These are phyloP conservation scores for sunflower (Helianthus annuus) DNA, from an alignment of 129 eudicot species.

Conservation along the genomic window HanXRQr2.0-SUNRISE NC_035442.2:41669353-41669852, in stretches of 20 bases:
- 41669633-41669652: slow-evolving; percentile 46
- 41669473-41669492: slow-evolving; percentile 22
- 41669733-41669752: slow-evolving; percentile 25
- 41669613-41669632: background rate
- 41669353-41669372: no score
- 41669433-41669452: background rate
- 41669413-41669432: background rate
- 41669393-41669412: no score
- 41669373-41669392: no score
- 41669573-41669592: background rate
- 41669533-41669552: slow-evolving; percentile 29
- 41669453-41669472: background rate
- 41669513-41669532: slow-evolving; percentile 18
- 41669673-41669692: slow-evolving; percentile 50
- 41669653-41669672: slow-evolving; percentile 69
- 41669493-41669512: slow-evolving; percentile 30
- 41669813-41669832: no score
- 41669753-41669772: no score
- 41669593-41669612: no score
- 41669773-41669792: no score
- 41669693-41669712: slow-evolving; percentile 65
- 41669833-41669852: no score
- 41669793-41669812: no score
- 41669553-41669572: slow-evolving; percentile 30
- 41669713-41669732: slow-evolving; percentile 78